Evolutionary conservation across 257 asterid genomes (phyloP), one percentile per base, ranked within the genome.

Genomic region (Marsdenia floribunda): DNA sequence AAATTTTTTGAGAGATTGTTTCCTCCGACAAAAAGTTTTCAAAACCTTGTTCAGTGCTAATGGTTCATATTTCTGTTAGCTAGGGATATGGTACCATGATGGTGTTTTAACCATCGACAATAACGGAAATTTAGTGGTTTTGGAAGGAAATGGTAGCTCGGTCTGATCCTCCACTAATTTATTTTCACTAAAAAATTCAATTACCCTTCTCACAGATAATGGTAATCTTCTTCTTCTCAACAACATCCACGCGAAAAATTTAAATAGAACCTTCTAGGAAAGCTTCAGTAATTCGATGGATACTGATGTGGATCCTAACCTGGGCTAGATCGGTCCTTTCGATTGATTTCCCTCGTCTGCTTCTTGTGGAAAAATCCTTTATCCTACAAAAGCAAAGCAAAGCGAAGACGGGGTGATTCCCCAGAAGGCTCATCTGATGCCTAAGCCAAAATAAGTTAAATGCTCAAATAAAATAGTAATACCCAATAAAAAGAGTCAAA

Each of bases 11-110:
- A n/a, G 71, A 68, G 16, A 70, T 93, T 5, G 61, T 85, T 71
- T 93, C 98, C 2, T 26, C 44, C 0, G 84, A 79, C 13, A 70
- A 73, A 26, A 79, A 18, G 26, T 93, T 88, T 82, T 85, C 75
- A 33, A 90, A 75, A 97, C 97, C 5, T 93, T 90, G 78, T 93
- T 93, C 35, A 83, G 90, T 82, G 89, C 92, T 26, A 71, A 66
- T 53, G 81, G 58, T 66, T 83, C 97, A 0, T 33, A 46, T 33
- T 24, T 76, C 5, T 84, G 97, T 21, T 90, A 90, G 29, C 83
- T 88, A 18, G 98, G 97, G 37, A 88, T 93, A 57, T 93, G 96
- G 97, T 87, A 83, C 60, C 19, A 72, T 57, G 37, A 54, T 4
- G 95, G 97, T 13, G 80, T 67, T 53, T 50, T 89, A 37, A 52